These are phyloP conservation scores for Globisporangium paddicum DNA, from an alignment of 352 stramenopile species.

Conservation along the genomic window DNA sequence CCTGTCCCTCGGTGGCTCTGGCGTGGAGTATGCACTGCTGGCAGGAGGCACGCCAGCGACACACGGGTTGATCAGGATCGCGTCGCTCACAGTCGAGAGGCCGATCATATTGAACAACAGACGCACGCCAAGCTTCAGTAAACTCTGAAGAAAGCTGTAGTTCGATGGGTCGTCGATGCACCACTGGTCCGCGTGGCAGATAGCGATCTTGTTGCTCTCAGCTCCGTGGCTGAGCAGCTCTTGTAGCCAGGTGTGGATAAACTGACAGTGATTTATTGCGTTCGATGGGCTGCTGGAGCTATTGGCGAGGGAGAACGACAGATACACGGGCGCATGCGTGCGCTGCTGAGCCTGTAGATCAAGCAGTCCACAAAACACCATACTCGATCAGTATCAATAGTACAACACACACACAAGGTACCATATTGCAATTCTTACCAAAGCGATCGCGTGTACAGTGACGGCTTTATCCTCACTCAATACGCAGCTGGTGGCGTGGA, in stretches of 20 bases:
- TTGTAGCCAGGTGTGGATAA: slow-evolving; percentile 32
- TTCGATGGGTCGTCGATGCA: slow-evolving; percentile 18
- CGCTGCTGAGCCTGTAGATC: slow-evolving; percentile 35
- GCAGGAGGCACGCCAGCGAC: background rate
- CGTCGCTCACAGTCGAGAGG: slow-evolving; percentile 54
- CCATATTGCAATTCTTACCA: slow-evolving; percentile 14
- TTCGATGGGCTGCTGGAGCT: background rate
- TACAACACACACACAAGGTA: background rate
- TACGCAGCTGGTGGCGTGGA: slow-evolving; percentile 18
- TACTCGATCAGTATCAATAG: background rate
- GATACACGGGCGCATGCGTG: slow-evolving; percentile 51
- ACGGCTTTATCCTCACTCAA: slow-evolving; percentile 23
- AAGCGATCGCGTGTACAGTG: slow-evolving; percentile 28
- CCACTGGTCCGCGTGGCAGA: slow-evolving; percentile 75
- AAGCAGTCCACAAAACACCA: background rate
- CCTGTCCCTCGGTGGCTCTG: slow-evolving; percentile 38
- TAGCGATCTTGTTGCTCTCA: slow-evolving; percentile 40
- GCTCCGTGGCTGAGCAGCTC: slow-evolving; percentile 30
- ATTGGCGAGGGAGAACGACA: slow-evolving; percentile 47
- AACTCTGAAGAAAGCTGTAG: slow-evolving; percentile 30
- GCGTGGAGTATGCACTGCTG: background rate
- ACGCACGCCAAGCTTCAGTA: slow-evolving; percentile 33
- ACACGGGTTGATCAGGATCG: slow-evolving; percentile 32
- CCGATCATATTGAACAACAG: slow-evolving; percentile 70
- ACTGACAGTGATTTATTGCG: slow-evolving; percentile 1